Evolutionary conservation across 768 basidiomycete genomes (phyloP).

Genomic region (Steccherinum ochraceum): DNA sequence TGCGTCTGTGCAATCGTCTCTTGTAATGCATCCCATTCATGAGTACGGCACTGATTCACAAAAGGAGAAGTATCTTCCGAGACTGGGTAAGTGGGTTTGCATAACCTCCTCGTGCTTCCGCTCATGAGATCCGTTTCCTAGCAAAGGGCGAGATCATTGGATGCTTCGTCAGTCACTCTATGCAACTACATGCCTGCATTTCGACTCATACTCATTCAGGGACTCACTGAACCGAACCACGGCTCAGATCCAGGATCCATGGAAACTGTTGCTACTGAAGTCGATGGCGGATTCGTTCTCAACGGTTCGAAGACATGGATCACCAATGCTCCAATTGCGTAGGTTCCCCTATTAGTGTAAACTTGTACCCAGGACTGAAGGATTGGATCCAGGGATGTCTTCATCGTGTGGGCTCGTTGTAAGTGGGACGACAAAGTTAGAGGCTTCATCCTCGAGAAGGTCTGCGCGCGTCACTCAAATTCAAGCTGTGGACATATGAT

Average conservation of each 20-base stretch:
- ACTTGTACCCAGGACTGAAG: slow-evolving; percentile 13
- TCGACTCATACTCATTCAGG: slow-evolving; percentile 37
- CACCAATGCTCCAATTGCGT: slow-evolving; percentile 89
- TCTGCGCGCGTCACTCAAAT: slow-evolving; percentile 22
- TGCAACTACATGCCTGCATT: not conserved
- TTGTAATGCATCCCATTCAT: slow-evolving; percentile 93
- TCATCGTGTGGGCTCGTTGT: slow-evolving; percentile 91
- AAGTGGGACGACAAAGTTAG: slow-evolving; percentile 90
- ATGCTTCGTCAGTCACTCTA: slow-evolving; percentile 72
- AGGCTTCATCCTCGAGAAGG: slow-evolving; percentile 90
- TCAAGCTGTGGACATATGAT: not conserved
- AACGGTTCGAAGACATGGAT: slow-evolving; percentile 99
- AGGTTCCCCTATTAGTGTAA: slow-evolving; percentile 21
- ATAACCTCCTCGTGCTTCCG: not conserved
- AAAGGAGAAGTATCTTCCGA: slow-evolving; percentile 86
- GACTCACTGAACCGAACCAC: slow-evolving; percentile 93
- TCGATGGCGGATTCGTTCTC: slow-evolving; percentile 77
- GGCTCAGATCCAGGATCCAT: slow-evolving; percentile 98
- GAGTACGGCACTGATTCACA: slow-evolving; percentile 87
- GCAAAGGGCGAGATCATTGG: slow-evolving; percentile 85
- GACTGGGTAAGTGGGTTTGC: slow-evolving; percentile 47
- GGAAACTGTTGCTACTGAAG: slow-evolving; percentile 87
- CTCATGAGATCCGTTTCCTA: slow-evolving; percentile 19
- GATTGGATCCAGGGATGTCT: slow-evolving; percentile 77
- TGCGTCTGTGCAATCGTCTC: slow-evolving; percentile 90